Conservation (phyloP, 345 rosid genomes). For the Jatropha curcas region DNA sequence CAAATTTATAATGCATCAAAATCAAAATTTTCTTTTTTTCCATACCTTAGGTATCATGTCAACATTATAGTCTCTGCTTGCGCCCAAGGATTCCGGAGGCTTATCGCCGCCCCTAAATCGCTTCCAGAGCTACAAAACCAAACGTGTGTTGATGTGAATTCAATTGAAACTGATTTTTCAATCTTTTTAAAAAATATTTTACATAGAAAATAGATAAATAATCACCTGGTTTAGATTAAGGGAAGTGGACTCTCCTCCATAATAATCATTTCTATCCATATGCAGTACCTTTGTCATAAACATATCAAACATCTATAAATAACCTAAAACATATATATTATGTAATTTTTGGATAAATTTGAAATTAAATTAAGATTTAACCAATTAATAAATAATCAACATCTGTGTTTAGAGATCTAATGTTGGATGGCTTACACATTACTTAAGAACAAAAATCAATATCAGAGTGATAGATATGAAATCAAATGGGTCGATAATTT, state of each 20-base stretch:
- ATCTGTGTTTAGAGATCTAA: not conserved
- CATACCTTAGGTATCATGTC: slow-evolving; percentile 86
- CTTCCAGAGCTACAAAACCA: slow-evolving; percentile 63
- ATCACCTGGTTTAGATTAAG: slow-evolving; percentile 72
- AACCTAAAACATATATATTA: too few species aligned
- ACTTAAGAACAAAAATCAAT: too few species aligned
- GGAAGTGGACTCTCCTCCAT: slow-evolving; percentile 74
- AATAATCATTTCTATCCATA: slow-evolving; percentile 79
- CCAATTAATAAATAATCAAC: not conserved
- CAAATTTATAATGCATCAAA: too few species aligned
- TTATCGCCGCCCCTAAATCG: slow-evolving; percentile 63
- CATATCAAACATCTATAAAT: too few species aligned
- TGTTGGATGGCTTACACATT: too few species aligned
- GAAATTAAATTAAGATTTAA: too few species aligned
- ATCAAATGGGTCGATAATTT: too few species aligned
- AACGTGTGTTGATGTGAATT: too few species aligned
- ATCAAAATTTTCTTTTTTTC: too few species aligned
- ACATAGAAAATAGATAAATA: not conserved
- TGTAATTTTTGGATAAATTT: not conserved
- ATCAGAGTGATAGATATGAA: too few species aligned
- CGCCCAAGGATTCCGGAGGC: slow-evolving; percentile 63
- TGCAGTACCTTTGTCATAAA: slow-evolving; percentile 55
- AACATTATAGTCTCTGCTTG: slow-evolving; percentile 75
- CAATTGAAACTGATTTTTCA: too few species aligned
- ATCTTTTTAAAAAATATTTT: not conserved